A percentile compares a stretch with the other conserved stretches of the same genome.
Evolutionary conservation across 83 land plant genomes (phyloP).

Genomic region (Picea abies): DNA sequence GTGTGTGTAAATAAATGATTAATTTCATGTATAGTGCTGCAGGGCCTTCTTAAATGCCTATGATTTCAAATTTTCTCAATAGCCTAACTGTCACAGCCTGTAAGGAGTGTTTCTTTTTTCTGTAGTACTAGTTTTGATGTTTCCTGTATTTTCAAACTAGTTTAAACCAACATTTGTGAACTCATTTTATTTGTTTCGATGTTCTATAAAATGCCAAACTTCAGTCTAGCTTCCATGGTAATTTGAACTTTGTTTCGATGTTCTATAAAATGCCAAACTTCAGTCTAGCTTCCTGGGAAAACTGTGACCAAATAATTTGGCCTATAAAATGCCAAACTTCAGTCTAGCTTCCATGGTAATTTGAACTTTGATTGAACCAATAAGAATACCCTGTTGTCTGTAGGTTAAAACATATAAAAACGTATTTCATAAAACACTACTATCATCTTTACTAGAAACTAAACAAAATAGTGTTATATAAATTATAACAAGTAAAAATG

Average conservation of each 20-base stretch:
- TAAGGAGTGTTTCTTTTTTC: background rate
- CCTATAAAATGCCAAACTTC: background rate
- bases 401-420: background rate
- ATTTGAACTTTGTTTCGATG: background rate
- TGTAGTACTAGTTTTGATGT: background rate
- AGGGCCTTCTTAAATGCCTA: background rate
- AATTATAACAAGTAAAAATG: background rate
- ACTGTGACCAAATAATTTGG: background rate
- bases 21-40: background rate
- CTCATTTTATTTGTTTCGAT: background rate
- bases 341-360: background rate
- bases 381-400: background rate
- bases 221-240: background rate
- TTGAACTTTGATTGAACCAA: background rate
- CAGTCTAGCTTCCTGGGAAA: background rate
- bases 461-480: background rate
- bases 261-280: background rate
- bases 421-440: background rate
- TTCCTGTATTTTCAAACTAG: too few relatives aligned
- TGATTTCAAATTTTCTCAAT: background rate
- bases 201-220: background rate
- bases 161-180: background rate
- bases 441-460: background rate
- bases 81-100: background rate
- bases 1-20: too few relatives aligned